These are phyloP conservation scores for Maudiozyma saulgeensis DNA, from an alignment of 805 yeast genomes.

Conservation along the genomic window DNA sequence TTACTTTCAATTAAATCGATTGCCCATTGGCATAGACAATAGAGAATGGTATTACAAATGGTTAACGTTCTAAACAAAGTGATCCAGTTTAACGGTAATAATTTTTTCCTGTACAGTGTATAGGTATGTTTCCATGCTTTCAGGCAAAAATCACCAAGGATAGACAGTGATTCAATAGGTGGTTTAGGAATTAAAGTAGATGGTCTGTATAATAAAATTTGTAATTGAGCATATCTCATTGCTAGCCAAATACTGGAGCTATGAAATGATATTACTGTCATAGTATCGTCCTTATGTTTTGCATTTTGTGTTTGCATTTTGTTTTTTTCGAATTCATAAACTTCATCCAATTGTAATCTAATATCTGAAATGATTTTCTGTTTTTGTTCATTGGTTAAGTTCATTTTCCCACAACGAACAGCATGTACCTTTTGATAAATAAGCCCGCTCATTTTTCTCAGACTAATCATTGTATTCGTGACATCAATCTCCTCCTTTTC, in stretches of 20 bases:
- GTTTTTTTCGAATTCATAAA: conserved; percentile 19
- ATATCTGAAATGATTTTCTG: conserved; percentile 26
- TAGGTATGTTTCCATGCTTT: conserved; percentile 39
- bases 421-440: conserved; percentile 40
- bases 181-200: conserved; percentile 41
- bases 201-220: conserved; percentile 41
- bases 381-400: conserved; percentile 27
- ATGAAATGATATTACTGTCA: conserved; percentile 26
- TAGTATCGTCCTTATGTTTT: conserved; percentile 3
- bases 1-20: conserved; percentile 38
- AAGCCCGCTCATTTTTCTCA: conserved; percentile 40
- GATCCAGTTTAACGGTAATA: conserved; percentile 43
- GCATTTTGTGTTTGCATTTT: conserved; percentile 17
- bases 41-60: conserved; percentile 38
- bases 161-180: conserved; percentile 31
- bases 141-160: conserved; percentile 37
- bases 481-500: conserved; percentile 35
- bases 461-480: conserved; percentile 33
- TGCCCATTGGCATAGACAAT: conserved; percentile 39
- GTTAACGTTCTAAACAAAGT: conserved; percentile 38
- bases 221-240: conserved; percentile 38
- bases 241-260: conserved; percentile 30
- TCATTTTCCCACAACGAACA: conserved; percentile 31
- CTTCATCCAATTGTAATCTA: conserved; percentile 28
- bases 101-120: conserved; percentile 34